Percentiles rank a stretch among this genome's conserved stretches.
These are phyloP conservation scores for Pyracantha coccinea DNA, from an alignment of 331 rosid genomes.

Conservation along the genomic window DNA sequence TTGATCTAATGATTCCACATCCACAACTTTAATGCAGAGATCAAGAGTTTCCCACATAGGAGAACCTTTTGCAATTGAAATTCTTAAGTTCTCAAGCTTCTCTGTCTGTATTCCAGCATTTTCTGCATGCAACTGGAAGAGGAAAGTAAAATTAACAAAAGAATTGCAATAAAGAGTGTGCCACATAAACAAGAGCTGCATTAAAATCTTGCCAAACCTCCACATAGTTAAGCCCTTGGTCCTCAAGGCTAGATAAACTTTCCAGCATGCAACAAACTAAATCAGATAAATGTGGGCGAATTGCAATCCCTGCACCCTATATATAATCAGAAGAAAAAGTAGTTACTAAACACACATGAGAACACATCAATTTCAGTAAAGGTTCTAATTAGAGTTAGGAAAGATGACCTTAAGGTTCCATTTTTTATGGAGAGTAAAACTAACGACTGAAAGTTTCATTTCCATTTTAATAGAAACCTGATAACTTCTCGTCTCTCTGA, in stretches of 20 bases:
- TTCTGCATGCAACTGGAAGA: slow-evolving; percentile 78
- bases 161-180: not conserved
- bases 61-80: slow-evolving; percentile 94
- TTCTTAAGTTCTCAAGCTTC: slow-evolving; percentile 85
- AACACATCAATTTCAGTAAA: not conserved
- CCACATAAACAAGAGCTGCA: not conserved
- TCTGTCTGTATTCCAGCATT: slow-evolving; percentile 84
- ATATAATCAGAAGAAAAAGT: not conserved
- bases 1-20: slow-evolving; percentile 57
- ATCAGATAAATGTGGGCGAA: slow-evolving; percentile 84
- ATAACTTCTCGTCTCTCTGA: no score
- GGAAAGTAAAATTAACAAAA: not conserved
- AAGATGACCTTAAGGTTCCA: not conserved
- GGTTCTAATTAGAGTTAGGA: not conserved
- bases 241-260: slow-evolving; percentile 96
- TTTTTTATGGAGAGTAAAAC: not conserved
- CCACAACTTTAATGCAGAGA: slow-evolving; percentile 77
- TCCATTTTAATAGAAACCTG: no score
- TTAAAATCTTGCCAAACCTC: slow-evolving; percentile 54
- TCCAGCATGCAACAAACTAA: slow-evolving; percentile 96
- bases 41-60: slow-evolving; percentile 99
- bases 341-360: not conserved
- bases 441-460: no score
- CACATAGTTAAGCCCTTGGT: slow-evolving; percentile 86
- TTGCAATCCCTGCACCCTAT: slow-evolving; percentile 90